Evolutionary conservation across 108 stramenopile species (phyloP), one percentile per base, ranked within the genome.

Genomic region (Pseudonitzschia multiseries): DNA sequence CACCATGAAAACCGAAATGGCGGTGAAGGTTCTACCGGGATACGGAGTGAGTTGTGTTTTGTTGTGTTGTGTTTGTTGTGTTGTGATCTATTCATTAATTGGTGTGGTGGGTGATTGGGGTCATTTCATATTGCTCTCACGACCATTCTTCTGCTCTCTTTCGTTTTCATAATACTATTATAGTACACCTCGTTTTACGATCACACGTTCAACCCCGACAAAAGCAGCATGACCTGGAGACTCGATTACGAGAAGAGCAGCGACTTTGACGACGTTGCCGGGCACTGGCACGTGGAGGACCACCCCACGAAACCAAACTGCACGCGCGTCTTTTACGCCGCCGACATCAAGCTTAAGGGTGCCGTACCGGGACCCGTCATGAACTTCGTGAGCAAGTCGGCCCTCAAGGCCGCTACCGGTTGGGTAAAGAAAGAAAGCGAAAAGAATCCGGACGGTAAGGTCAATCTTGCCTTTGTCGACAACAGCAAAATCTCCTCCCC

Each of bases 391-490:
- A 78, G 78, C 57, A 91, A 88, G 73, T 71, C 86, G 17, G 90
- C 90, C 0, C 68, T 91, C 21, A 83, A 81, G 72, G 70, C 84
- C 14, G 90, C 90, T 14, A 88, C 87, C 21, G 69, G 75, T 9
- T 91, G 90, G 90, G 87, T 91, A 20, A 91, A 91, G 74, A 83
- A 83, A 63, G 86, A 91, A 75, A 86, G 84, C 68, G 90, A 91
- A 52, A 66, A 54, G 51, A 75, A 81, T 63, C 84, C 87, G 0
- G 18, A 43, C 12, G 70, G 32, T 5, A 56, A 24, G 15, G 67
- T 82, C 2, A 73, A 77, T 0, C 15, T 32, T 3, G 57, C 68
- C 17, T 67, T 67, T 67, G 43, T 67, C 15, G 66, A 62, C 61
- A 62, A 62, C 18, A 40, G 33, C 61, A 62, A 62, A 40, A 36